Percentiles rank a stretch among this genome's conserved stretches.
These are phyloP conservation scores for Starmerella sp. DNA, from an alignment of 805 yeast species.

Conservation along the genomic window DNA sequence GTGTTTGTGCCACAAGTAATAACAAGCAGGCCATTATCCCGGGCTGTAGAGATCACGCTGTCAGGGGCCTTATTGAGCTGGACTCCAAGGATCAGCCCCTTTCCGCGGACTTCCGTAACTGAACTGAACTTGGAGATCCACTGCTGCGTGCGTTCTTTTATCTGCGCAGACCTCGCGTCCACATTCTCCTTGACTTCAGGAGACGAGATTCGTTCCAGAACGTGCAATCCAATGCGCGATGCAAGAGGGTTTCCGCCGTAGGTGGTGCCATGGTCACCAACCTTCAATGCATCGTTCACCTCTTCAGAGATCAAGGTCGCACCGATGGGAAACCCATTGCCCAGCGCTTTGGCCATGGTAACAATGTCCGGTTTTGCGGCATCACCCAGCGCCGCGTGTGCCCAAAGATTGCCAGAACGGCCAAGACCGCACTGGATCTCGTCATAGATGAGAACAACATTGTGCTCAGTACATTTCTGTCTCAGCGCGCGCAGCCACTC, in stretches of 20 bases:
- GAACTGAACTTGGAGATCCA: conserved; percentile 39
- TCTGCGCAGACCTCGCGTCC: conserved; percentile 44
- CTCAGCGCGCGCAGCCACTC: conserved; percentile 60
- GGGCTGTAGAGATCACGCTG: conserved; percentile 52
- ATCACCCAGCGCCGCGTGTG: conserved; percentile 61
- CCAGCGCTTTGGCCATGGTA: conserved; percentile 91
- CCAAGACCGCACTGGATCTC: conserved; percentile 97
- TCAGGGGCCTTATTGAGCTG: conserved; percentile 59
- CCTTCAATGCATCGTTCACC: conserved; percentile 58
- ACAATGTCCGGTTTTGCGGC: conserved; percentile 90
- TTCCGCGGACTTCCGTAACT: conserved; percentile 67
- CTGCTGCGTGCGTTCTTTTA: conserved; percentile 36
- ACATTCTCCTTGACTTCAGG: conserved; percentile 52
- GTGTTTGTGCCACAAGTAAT: conserved; percentile 91
- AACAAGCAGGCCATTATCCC: conserved; percentile 69
- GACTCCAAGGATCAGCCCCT: conserved; percentile 77
- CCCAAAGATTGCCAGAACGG: conserved; percentile 88
- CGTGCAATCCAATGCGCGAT: conserved; percentile 66
- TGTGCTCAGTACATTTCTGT: conserved; percentile 52
- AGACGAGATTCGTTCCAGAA: conserved; percentile 55
- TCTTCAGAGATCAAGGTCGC: conserved; percentile 80
- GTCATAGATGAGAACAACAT: conserved; percentile 75
- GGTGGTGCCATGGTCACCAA: conserved; percentile 97
- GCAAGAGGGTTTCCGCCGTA: conserved; percentile 96
- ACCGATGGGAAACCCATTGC: conserved; percentile 93